phyloP scores from a whole-genome alignment of 2,329 filamentous ascomycete genomes.

The Xylaria sp. region DNA sequence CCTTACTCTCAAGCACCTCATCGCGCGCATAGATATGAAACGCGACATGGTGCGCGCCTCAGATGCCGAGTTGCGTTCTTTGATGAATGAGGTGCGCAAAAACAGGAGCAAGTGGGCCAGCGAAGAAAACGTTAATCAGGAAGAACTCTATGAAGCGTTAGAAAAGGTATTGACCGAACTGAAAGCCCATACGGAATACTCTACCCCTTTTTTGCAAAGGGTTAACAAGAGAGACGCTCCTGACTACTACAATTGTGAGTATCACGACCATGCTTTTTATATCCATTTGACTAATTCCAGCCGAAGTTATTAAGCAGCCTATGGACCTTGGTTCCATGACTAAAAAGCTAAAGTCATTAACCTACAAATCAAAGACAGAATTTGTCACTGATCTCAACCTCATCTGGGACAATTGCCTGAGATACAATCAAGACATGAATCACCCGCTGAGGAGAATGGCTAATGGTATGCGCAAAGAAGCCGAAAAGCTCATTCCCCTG shows the following conservation, averaged over 20 bases:
- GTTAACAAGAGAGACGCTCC: constrained; percentile 98
- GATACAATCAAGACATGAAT: constrained; percentile 90
- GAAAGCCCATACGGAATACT: constrained; percentile 97
- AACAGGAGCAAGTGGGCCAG: constrained; percentile 99
- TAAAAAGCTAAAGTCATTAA: constrained; percentile 87
- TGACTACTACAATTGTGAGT: constrained; percentile 90
- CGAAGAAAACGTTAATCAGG: constrained; percentile 96
- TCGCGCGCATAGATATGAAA: constrained; percentile 93
- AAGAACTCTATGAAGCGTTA: constrained; percentile 95
- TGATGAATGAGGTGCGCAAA: constrained; percentile 98
- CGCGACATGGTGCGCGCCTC: constrained; percentile 89
- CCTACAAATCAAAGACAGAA: constrained; percentile 89
- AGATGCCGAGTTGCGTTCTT: constrained; percentile 87
- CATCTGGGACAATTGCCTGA: constrained; percentile 97
- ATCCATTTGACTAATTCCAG: constrained; percentile 32
- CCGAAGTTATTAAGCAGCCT: constrained; percentile 88
- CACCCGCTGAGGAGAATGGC: constrained; percentile 93
- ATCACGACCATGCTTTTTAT: constrained; percentile 24
- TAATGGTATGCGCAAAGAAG: constrained; percentile 95
- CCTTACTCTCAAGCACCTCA: constrained; percentile 94
- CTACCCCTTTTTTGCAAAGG: constrained; percentile 90
- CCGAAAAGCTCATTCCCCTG: constrained; percentile 92
- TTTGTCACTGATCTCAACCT: constrained; percentile 93
- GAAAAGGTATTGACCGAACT: constrained; percentile 98
- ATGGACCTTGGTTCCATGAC: constrained; percentile 99